These are phyloP conservation scores for Berberis thunbergii DNA, from an alignment of 164 flowering plant genomes.

Conservation along the genomic window DNA sequence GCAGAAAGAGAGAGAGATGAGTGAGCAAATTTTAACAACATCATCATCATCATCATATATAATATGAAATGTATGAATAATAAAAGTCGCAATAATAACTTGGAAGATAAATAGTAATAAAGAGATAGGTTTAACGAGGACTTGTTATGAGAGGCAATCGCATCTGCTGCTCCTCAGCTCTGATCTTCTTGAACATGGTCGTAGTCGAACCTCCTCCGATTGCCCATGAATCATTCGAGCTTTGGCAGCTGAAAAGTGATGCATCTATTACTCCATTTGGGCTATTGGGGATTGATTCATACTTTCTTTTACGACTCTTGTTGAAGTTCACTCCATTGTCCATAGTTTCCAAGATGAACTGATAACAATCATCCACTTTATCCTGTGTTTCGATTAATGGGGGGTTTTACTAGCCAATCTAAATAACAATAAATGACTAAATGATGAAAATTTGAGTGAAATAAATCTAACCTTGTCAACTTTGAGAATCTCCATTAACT, in stretches of 20 bases:
- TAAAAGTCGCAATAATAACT: neutral
- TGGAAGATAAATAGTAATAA: constrained; percentile 4
- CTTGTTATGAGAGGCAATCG: constrained; percentile 15
- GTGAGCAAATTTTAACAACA: constrained; percentile 2
- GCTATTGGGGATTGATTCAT: constrained; percentile 29
- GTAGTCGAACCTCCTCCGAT: constrained; percentile 41
- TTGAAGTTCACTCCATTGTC: constrained; percentile 11
- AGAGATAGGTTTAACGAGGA: constrained; percentile 9
- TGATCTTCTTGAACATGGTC: constrained; percentile 42
- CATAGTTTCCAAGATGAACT: constrained; percentile 30
- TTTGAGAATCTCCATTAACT: constrained; percentile 53
- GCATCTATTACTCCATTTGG: constrained; percentile 60
- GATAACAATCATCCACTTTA: constrained; percentile 45
- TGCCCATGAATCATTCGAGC: constrained; percentile 58
- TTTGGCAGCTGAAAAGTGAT: constrained; percentile 50
- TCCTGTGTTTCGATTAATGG: constrained; percentile 31
- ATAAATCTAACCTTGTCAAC: constrained; percentile 41
- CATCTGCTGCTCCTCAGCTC: constrained; percentile 25
- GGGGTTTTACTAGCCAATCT: neutral
- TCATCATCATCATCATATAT: neutral
- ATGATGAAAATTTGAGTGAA: neutral
- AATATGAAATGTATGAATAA: neutral
- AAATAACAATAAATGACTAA: neutral
- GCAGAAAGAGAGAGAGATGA: constrained; percentile 54
- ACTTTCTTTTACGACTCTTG: constrained; percentile 26